A percentile compares a stretch with the other conserved stretches of the same genome.
phyloP scores from a whole-genome alignment of 768 basidiomycete species.

The Amanita subjunquillea region DNA sequence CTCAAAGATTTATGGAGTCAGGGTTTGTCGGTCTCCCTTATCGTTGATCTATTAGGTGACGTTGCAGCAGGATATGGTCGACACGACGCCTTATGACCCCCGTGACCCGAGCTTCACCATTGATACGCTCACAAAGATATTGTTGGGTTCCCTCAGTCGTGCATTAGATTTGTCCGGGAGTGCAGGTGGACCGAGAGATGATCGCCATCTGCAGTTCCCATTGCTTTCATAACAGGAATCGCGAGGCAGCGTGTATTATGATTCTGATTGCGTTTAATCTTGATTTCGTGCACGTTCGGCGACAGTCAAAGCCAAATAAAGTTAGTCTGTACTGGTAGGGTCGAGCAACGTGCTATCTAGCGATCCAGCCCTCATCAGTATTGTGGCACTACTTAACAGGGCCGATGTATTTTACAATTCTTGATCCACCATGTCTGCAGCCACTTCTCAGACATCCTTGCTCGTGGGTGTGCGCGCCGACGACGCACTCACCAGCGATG shows the following conservation, averaged over 20 bases:
- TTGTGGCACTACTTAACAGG: no score
- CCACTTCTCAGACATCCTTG: neutral
- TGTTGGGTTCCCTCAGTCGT: slow-evolving; percentile 61
- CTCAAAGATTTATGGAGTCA: slow-evolving; percentile 20
- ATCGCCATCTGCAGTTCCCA: neutral
- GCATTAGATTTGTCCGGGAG: neutral
- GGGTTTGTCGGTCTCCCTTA: slow-evolving; percentile 14
- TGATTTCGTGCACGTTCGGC: neutral
- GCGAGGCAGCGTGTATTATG: neutral
- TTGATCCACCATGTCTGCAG: neutral
- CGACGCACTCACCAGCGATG: neutral
- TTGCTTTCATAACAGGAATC: neutral
- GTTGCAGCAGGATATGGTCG: slow-evolving; percentile 52
- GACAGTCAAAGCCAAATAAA: neutral
- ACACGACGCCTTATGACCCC: slow-evolving; percentile 45
- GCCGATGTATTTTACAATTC: neutral
- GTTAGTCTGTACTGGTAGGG: neutral
- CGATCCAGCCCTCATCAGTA: no score
- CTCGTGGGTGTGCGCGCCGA: neutral
- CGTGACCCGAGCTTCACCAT: slow-evolving; percentile 17
- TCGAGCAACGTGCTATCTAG: no score
- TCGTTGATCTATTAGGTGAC: neutral
- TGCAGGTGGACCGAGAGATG: neutral
- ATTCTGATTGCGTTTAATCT: neutral
- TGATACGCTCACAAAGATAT: slow-evolving; percentile 47